phyloP scores from a whole-genome alignment of 2,329 filamentous ascomycete genomes.

The Pseudocercospora crystallina region DNA sequence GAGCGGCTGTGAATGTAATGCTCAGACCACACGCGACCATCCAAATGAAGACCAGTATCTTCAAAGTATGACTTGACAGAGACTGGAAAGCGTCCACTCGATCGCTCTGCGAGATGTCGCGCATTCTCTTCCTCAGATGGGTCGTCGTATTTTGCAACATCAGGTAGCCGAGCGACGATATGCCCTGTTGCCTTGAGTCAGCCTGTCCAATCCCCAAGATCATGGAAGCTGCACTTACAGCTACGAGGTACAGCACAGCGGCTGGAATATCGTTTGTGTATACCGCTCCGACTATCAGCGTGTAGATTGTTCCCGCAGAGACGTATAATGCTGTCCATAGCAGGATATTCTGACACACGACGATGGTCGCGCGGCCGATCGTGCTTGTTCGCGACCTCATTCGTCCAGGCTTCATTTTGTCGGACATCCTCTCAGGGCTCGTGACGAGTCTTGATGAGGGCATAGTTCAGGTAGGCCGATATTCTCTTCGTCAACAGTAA shows the following conservation, averaged over 20 bases:
- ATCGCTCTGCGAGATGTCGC: slow-evolving; percentile 17
- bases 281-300: slow-evolving; percentile 19
- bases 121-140: slow-evolving; percentile 12
- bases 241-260: slow-evolving; percentile 23
- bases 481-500: not conserved
- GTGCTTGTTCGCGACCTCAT: not conserved
- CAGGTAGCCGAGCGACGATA: slow-evolving; percentile 23
- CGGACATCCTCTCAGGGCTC: not conserved
- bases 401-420: not conserved
- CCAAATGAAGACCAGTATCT: slow-evolving; percentile 27
- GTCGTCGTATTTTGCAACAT: slow-evolving; percentile 20
- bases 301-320: slow-evolving; percentile 25
- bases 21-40: slow-evolving; percentile 25
- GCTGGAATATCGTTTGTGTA: slow-evolving; percentile 23
- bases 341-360: slow-evolving; percentile 27
- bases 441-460: not conserved
- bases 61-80: slow-evolving; percentile 20
- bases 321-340: slow-evolving; percentile 29
- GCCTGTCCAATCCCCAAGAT: no score
- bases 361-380: slow-evolving; percentile 20
- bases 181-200: slow-evolving; percentile 12
- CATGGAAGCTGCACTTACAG: slow-evolving; percentile 8
- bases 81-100: slow-evolving; percentile 18
- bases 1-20: slow-evolving; percentile 27
- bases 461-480: not conserved